Percentiles rank a stretch among this genome's conserved stretches.
Evolutionary conservation across 495 filamentous ascomycete genomes (phyloP).

Genomic region (Aspergillus nidulans): DNA sequence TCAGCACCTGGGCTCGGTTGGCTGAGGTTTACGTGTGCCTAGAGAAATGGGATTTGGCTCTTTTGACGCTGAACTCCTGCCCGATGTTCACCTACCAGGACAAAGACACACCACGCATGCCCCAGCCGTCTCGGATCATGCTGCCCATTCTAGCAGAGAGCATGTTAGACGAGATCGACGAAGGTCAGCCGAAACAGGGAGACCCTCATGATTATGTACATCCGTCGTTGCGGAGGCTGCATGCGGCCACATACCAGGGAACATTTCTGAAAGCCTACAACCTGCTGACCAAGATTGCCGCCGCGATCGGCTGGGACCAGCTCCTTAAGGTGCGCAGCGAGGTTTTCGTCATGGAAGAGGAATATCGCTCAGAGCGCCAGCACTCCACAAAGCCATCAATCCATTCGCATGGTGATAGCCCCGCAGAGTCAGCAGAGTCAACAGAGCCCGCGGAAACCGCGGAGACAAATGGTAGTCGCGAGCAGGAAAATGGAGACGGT

Average conservation of each 20-base stretch:
- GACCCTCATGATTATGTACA: constrained; percentile 77
- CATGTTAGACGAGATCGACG: constrained; percentile 93
- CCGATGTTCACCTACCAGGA: constrained; percentile 99
- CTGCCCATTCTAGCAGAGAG: constrained; percentile 85
- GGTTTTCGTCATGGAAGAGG: constrained; percentile 99
- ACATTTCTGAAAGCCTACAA: constrained; percentile 94
- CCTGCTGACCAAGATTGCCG: constrained; percentile 88
- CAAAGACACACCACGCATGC: constrained; percentile 91
- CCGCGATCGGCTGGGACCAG: constrained; percentile 96
- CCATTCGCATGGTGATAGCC: not conserved
- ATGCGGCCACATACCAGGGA: constrained; percentile 83
- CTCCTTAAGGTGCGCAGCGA: constrained; percentile 88
- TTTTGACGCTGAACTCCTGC: constrained; percentile 96
- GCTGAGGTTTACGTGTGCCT: constrained; percentile 88
- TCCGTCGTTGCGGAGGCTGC: constrained; percentile 77
- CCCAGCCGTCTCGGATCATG: constrained; percentile 78
- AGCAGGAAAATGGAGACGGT: constrained; percentile 34
- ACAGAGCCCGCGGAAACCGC: too few species aligned
- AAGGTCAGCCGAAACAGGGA: constrained; percentile 70
- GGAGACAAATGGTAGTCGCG: constrained; percentile 38
- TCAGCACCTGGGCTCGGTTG: constrained; percentile 91
- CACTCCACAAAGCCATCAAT: constrained; percentile 40
- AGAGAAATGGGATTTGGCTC: constrained; percentile 89
- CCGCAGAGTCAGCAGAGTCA: constrained; percentile 26
- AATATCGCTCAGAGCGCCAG: constrained; percentile 89